Base-by-base conservation (phyloP, 2,329 filamentous ascomycete species). In the Acrodontium crateriforme region DNA sequence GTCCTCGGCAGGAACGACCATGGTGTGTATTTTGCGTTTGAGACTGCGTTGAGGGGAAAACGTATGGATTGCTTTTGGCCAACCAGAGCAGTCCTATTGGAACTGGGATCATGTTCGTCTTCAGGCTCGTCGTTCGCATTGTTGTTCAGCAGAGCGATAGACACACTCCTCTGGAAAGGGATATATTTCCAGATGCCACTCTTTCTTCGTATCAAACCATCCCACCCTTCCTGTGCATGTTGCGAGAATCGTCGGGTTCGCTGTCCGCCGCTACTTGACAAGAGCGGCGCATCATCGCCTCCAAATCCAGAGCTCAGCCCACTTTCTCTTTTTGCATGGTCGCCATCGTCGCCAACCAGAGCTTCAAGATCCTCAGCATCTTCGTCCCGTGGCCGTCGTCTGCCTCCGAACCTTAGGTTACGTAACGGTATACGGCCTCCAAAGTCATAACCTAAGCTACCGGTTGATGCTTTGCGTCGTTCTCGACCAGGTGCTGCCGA, bases 11-110 rank as follows among this genome's bases (percentile, higher is more conserved):
- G 67, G 55, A 98, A 98, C 28, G 80, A 93, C 62, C 85, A 78
- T 1, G 85, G 74, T 16, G 87, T 95, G 55, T 98, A 98, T 65
- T 95, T 98, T 30, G 89, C 87, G 52, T 98, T 95, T 18, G 87
- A 95, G 26, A 98, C 71, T 31, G 83, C 70, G 54, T 98, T 98
- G 6, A 80, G 73, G 7, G 89, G 87, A 52, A 87, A 95, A 41
- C 78, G 74, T 27, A 74, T 65, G 16, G 71, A 54, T 49, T 92
- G 85, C 16, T 60, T 50, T 25, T 77, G 74, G 32, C 83, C 87
- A 28, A 93, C 80, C 2, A 73, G 63, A 16, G 94, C 69, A 27
- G 71, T 70, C 30, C 87, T 72, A 16, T 82, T 79, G 1, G 81
- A 67, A 5, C 74, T 74, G 4, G 78, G 70, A 44, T 63, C 58